Base-by-base conservation (phyloP, 495 filamentous ascomycete species). In the Xylaria grammica region DNA sequence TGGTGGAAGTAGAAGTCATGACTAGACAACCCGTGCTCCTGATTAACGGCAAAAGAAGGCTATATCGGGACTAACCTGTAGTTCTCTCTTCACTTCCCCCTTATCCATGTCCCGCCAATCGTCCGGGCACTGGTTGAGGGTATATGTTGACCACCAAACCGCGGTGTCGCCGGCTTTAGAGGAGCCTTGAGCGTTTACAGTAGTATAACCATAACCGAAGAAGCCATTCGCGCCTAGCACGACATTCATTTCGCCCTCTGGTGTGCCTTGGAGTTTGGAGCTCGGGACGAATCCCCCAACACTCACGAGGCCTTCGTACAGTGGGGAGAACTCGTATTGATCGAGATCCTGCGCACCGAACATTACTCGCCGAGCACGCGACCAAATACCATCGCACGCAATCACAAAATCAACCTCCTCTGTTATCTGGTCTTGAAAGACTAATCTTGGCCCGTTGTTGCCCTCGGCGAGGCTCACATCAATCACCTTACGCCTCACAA, bases 351-450 rank as follows among this genome's bases (percentile, higher is more conserved):
- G 69, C 17, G 77, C 75, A 5, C 76, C 78, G 15, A 80, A 74
- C 34, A 89, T 63, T 0, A 75, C 74, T 51, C 66, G 77, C 56
- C 82, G 78, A 1, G 81, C 78, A 0, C 73, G 73, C 50, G 85
- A 86, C 70, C 79, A 81, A 4, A 87, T 75, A 1, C 87, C 87
- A 73, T 89, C 87, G 0, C 85, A 84, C n/a, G 84, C 87, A 66
- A 90, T 78, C 2, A 88, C 76, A 62, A 90, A 59, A 74, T 84
- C 84, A 0, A 77, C 82, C 17, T 78, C 72, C 4, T 79, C 77
- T 4, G 70, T 68, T 8, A 55, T 58, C 8, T 73, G 75, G 56
- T 78, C 75, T 24, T 68, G 61, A 40, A 78, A 74, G 13, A 69
- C 56, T 45, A 81, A 74, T 1, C 6, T 54, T 9, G 60, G 49